Evolutionary conservation across 768 basidiomycete species (phyloP), one percentile per base, ranked within the genome.

Genomic region (Tricholoma flavovirens): DNA sequence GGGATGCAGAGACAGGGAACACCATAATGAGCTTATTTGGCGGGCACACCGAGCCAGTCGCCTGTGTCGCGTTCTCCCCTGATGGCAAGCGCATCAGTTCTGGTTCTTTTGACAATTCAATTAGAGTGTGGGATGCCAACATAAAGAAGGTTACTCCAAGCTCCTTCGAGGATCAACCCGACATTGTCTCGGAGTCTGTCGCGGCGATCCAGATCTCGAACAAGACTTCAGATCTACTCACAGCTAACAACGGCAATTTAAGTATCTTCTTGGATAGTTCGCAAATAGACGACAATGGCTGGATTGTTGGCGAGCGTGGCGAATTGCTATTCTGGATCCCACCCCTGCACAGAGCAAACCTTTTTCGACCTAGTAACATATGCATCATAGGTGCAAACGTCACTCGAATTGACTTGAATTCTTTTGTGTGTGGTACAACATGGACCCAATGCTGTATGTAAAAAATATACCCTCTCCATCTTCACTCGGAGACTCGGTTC

Each of bases 171-270:
- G 62, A 55, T 4, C 62, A 61, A 26, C 43, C 53, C 29, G 45
- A 21, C n/a, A 59, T 74, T 29, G 64, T 60, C 15, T 67, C 71
- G 4, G 69, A 65, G 9, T 69, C 67, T 1, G 69, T 71, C 52
- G 49, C 55, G 29, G 68, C 62, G 5, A 63, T 8, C 35, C 35
- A 35, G 35, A 35, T 14, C 1, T 35, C 35, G 35, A 35, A 35
- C 14, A 12, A 40, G 7, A 17, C 2, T 40, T 40, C 17, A 12
- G 17, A 9, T 7, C 4, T 5, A 40, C n/a, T 5, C n/a, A n/a
- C 38, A 40, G 5, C 38, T 40, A 6, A 40, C 17, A 40, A n/a
- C 3, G 17, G 38, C n/a, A 40, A 40, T 40, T 7, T 17, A n/a
- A 9, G 7, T n/a, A 17, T 40, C n/a, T 40, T 40, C 6, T 4